Base-by-base conservation (phyloP, 169 alveolate species). In the Theileria parva region DNA sequence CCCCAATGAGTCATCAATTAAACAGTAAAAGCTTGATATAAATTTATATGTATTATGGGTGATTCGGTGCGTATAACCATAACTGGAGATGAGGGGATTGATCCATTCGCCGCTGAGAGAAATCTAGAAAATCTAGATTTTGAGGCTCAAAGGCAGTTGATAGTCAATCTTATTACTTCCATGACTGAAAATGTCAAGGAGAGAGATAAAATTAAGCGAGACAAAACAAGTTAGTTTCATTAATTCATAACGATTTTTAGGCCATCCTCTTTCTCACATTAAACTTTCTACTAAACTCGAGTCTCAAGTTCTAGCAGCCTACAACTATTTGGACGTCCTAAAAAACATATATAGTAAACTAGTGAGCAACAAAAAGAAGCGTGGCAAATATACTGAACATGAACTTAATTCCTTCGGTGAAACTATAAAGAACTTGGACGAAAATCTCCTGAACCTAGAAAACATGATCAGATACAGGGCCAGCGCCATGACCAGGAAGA, bases 121-220 rank as follows among this genome's bases (percentile, higher is more conserved):
- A 85, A 85, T 39, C 80, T 85, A 50, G 77, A 70, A 67, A 85
- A 79, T 63, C 61, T 69, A n/a, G 91, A 85, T 44, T 85, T 85
- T 64, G 57, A 72, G 37, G 86, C 91, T 11, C 91, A 85, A 30
- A 78, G 37, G 30, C 32, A 23, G 5, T 76, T 78, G 17, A 23
- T 85, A 13, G 39, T 85, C 30, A 21, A 78, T 21, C 88, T 70
- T 19, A 23, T 70, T 17, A 66, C 86, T 32, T 80, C 84, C n/a
- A 85, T 85, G 19, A 34, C 65, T 23, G 85, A 65, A 9, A 66
- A 85, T 34, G 66, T 85, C 48, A 51, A 72, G 34, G 87, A 68
- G 57, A 59, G 87, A 13, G 91, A 85, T 44, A 63, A 77, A 23
- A 15, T 85, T 17, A 78, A 53, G 53, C 76, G 80, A 28, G 89